A percentile compares a stretch with the other conserved stretches of the same genome.
These are phyloP conservation scores for Yamadazyma sp. DNA, from an alignment of 1,139 yeast genomes.

Conservation along the genomic window DNA sequence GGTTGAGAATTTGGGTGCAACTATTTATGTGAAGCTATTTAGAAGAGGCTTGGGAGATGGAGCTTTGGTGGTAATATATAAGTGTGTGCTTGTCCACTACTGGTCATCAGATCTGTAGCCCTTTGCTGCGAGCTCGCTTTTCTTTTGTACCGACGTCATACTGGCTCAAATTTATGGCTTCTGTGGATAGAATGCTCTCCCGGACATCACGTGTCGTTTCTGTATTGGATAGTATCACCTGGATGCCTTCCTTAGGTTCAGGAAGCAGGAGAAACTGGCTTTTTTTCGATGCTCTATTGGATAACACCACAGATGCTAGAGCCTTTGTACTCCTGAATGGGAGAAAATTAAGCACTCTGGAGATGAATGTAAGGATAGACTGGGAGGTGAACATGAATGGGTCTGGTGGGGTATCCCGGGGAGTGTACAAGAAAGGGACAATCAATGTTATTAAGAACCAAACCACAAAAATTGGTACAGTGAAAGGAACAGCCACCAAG, in stretches of 20 bases:
- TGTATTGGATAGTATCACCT: background rate
- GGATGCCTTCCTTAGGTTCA: background rate
- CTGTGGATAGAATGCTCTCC: conserved; percentile 1
- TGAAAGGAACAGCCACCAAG: background rate
- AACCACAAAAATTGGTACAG: background rate
- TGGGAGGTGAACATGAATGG: background rate
- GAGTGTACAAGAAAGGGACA: background rate
- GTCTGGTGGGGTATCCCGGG: background rate
- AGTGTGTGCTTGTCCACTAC: no score
- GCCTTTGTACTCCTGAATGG: background rate
- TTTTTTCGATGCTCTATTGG: no score
- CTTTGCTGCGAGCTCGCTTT: no score
- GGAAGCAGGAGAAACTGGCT: background rate
- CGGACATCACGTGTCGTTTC: background rate
- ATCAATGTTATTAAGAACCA: background rate
- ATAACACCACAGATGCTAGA: background rate
- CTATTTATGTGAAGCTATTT: no score
- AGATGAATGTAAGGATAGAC: background rate
- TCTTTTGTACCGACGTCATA: background rate
- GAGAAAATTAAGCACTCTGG: background rate
- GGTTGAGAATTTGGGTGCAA: conserved; percentile 1
- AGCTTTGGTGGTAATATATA: no score
- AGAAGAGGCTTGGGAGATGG: no score
- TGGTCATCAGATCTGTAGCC: no score
- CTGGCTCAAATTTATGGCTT: conserved; percentile 1